Percentiles rank a stretch among this genome's conserved stretches.
Evolutionary conservation across 2,329 filamentous ascomycete species (phyloP).

Genomic region (Ambrosiella xylebori): DNA sequence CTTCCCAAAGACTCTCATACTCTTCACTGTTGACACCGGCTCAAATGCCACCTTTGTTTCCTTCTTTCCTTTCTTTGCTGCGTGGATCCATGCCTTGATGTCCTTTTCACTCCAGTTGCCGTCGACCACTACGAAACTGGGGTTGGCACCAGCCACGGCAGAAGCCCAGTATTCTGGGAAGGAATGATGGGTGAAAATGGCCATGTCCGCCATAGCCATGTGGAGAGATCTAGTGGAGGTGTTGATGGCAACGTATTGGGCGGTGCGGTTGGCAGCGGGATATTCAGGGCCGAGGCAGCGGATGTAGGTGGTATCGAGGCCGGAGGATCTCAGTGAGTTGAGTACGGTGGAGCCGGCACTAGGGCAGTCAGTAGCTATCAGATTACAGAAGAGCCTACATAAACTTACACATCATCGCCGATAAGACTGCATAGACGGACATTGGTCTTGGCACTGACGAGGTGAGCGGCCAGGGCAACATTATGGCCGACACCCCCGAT

Average conservation of each 20-base stretch:
- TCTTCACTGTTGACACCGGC: conserved; percentile 73
- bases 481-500: conserved; percentile 88
- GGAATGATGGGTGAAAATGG: conserved; percentile 47
- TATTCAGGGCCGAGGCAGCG: conserved; percentile 33
- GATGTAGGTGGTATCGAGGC: conserved; percentile 48
- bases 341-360: conserved; percentile 60
- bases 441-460: conserved; percentile 38
- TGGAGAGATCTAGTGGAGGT: conserved; percentile 66
- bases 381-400: background rate
- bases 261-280: conserved; percentile 46
- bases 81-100: conserved; percentile 50
- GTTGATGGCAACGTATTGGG: conserved; percentile 85
- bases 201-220: conserved; percentile 94
- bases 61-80: conserved; percentile 31
- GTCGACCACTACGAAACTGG: conserved; percentile 70
- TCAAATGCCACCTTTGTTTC: conserved; percentile 58
- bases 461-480: conserved; percentile 68
- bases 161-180: conserved; percentile 42
- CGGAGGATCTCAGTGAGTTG: conserved; percentile 42
- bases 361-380: conserved; percentile 4
- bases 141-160: conserved; percentile 36
- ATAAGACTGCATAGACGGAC: conserved; percentile 67
- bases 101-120: conserved; percentile 62
- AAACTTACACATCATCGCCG: conserved; percentile 53
- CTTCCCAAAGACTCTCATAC: conserved; percentile 46